Evolutionary conservation across 2,329 filamentous ascomycete species (phyloP), one percentile per base, ranked within the genome.

Genomic region (Fusarium torreyae): DNA sequence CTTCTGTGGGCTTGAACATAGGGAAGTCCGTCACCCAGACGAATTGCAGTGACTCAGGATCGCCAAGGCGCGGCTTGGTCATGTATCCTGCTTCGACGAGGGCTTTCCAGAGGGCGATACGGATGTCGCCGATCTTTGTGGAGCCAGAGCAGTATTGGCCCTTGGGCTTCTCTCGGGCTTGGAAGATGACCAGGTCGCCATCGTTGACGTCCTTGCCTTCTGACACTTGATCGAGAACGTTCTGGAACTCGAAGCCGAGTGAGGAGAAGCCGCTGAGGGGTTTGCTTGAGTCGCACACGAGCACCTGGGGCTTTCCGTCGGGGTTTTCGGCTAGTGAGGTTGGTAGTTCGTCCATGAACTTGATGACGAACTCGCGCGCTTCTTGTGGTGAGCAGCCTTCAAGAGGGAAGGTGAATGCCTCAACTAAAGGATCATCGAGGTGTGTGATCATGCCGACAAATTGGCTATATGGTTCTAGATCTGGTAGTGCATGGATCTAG

Each of bases 21-120:
- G 96, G 96, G 77, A 99, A 99, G 63, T 95, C 89, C 1, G 87
- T 91, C 14, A 99, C 87, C 96, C 96, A 99, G 57, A 92, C 86
- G 79, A 94, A 95, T 62, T 84, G 81, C 88, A 94, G 59, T 76
- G 84, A 74, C 63, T 69, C 75, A 3, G 79, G 74, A 1, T 79
- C 74, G 18, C 80, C 80, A 1, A 81, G 75, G 1, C 68, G 74
- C 34, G 83, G 81, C 2, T 75, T 79, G 5, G 79, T 71, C 38
- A 93, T 82, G 33, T 92, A 82, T 1, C 83, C 86, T 26, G 87
- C 80, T n/a, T 88, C 85, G 1, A 94, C 86, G 4, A 93, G 91
- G 10, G 86, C 83, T 61, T 89, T 88, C 82, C 94, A 90, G 0
- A 97, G 79, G 1, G 89, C 87, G 6, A 86, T 88, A 34, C 94